Percentiles rank a stretch among this genome's conserved stretches.
phyloP scores from a whole-genome alignment of 2,329 filamentous ascomycete genomes.

The Colletotrichum sp. region DNA sequence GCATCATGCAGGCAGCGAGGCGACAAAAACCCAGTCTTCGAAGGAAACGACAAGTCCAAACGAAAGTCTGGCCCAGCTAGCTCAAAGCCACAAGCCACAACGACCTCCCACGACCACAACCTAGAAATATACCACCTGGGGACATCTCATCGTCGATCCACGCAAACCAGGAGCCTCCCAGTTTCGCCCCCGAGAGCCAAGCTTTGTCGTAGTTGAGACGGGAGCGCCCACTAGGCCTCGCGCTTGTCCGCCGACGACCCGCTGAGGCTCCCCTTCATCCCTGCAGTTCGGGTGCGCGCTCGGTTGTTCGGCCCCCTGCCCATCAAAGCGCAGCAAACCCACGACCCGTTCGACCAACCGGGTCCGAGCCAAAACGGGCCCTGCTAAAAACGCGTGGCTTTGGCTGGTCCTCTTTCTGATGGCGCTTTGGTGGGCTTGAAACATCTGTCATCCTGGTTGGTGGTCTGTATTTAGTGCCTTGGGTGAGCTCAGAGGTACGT shows the following conservation, averaged over 20 bases:
- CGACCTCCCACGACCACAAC: not conserved
- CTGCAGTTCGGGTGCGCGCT: not conserved
- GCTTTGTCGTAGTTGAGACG: not conserved
- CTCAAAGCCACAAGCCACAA: not conserved
- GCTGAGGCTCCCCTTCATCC: not conserved
- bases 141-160: not conserved
- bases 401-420: not conserved
- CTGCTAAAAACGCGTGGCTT: not conserved
- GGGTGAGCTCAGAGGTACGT: not conserved
- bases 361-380: not conserved
- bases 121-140: not conserved
- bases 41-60: not conserved
- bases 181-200: not conserved
- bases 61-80: not conserved
- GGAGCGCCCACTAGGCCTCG: not conserved
- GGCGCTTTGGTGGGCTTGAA: not conserved
- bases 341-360: not conserved
- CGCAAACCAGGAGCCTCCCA: not conserved
- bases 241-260: not conserved
- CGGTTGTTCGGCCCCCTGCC: not conserved
- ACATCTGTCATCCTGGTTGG: not conserved
- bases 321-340: not conserved
- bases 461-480: not conserved
- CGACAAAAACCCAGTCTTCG: not conserved
- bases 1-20: not conserved